phyloP scores from a whole-genome alignment of 495 filamentous ascomycete genomes.

The Aspergillus heteromorphus region DNA sequence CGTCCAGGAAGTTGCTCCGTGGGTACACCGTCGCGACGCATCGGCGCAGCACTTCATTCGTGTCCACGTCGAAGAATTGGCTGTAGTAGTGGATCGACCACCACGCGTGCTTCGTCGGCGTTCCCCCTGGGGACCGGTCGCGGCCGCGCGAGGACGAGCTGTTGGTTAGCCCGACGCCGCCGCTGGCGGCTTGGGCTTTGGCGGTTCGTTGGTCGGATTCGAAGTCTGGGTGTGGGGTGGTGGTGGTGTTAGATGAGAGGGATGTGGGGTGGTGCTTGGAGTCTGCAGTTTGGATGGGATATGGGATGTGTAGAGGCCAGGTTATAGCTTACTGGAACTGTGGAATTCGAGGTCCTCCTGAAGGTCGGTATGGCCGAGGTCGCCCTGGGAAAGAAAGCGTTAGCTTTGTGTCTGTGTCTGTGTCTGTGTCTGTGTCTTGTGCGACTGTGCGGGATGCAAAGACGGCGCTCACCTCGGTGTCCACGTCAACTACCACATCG shows the following conservation, averaged over 20 bases:
- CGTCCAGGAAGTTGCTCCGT: conserved; percentile 88
- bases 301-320: not conserved
- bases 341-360: conserved; percentile 99
- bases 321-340: conserved; percentile 61
- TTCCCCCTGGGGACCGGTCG: conserved; percentile 40
- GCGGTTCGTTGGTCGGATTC: conserved; percentile 48
- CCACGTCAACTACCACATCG: conserved; percentile 95
- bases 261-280: not conserved
- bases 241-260: not conserved
- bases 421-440: too few species aligned
- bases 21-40: conserved; percentile 83
- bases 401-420: too few species aligned
- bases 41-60: conserved; percentile 73
- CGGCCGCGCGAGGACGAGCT: conserved; percentile 36
- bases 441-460: not conserved
- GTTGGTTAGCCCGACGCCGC: conserved; percentile 54
- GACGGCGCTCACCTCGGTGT: conserved; percentile 64
- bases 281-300: too few species aligned
- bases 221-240: conserved; percentile 37
- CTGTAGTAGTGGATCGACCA: conserved; percentile 93
- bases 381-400: conserved; percentile 55
- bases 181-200: conserved; percentile 57
- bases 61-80: conserved; percentile 97
- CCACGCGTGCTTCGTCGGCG: conserved; percentile 73
- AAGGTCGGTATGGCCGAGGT: conserved; percentile 95